Evolutionary conservation across 2,329 filamentous ascomycete species (phyloP).

Genomic region (Alternaria brassicae): DNA sequence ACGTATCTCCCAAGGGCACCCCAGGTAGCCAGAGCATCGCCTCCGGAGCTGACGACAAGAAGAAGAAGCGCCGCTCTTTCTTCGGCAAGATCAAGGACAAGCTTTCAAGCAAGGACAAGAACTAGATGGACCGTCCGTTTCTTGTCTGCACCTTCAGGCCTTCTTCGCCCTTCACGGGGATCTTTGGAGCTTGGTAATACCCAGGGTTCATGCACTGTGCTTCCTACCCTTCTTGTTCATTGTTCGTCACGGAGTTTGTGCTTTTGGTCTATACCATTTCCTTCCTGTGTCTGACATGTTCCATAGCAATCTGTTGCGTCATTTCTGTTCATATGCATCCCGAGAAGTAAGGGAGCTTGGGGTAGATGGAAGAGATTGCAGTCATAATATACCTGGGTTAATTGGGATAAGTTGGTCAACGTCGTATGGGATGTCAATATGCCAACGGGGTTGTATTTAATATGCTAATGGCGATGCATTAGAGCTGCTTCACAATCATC

Average conservation of each 20-base stretch:
- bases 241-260: slow-evolving; percentile 36
- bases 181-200: slow-evolving; percentile 33
- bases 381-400: slow-evolving; percentile 16
- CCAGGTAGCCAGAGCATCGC: slow-evolving; percentile 49
- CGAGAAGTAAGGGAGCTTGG: slow-evolving; percentile 1
- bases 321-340: slow-evolving; percentile 23
- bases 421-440: slow-evolving; percentile 9
- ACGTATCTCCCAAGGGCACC: slow-evolving; percentile 47
- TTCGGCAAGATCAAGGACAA: slow-evolving; percentile 60
- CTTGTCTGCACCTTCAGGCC: slow-evolving; percentile 22
- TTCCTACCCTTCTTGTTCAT: slow-evolving; percentile 34
- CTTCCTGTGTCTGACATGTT: slow-evolving; percentile 30
- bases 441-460: slow-evolving; percentile 34
- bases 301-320: slow-evolving; percentile 27
- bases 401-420: slow-evolving; percentile 3
- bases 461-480: slow-evolving; percentile 40
- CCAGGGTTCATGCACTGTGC: slow-evolving; percentile 27
- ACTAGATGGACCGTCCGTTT: slow-evolving; percentile 23
- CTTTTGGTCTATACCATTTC: slow-evolving; percentile 48
- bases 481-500: slow-evolving; percentile 4
- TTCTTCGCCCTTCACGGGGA: slow-evolving; percentile 6
- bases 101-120: slow-evolving; percentile 46
- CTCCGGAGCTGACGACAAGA: slow-evolving; percentile 48
- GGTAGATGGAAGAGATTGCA: slow-evolving; percentile 13
- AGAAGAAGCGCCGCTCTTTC: slow-evolving; percentile 58